phyloP scores from a whole-genome alignment of 2,329 filamentous ascomycete genomes.

The Colletotrichum sp. region DNA sequence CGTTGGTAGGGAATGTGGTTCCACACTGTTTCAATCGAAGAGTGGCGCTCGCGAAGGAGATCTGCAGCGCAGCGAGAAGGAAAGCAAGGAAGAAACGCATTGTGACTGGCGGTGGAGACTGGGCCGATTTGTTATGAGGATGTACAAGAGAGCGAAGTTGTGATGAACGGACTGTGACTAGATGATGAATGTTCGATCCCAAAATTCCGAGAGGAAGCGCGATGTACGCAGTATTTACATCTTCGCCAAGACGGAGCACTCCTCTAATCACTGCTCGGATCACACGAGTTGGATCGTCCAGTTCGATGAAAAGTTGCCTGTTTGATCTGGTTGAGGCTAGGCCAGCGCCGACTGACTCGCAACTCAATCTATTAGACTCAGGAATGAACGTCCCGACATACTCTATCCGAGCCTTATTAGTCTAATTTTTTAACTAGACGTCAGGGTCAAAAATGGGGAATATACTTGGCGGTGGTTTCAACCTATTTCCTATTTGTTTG shows the following conservation, averaged over 20 bases:
- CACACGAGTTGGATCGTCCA: not conserved
- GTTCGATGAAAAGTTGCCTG: not conserved
- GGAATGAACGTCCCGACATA: not conserved
- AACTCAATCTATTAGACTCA: not conserved
- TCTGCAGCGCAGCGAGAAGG: not conserved
- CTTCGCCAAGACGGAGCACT: not conserved
- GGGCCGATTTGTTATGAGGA: not conserved
- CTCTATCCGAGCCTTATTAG: not conserved
- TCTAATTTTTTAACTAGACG: not conserved
- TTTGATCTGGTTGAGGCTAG: not conserved
- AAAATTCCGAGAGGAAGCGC: not conserved
- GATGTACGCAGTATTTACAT: not conserved
- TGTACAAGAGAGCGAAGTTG: not conserved
- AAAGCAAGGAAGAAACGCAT: not conserved
- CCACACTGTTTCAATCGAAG: not conserved
- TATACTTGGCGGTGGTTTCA: not conserved
- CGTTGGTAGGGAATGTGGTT: not conserved
- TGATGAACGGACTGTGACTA: not conserved
- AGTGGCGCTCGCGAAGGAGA: not conserved
- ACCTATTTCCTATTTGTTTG: not conserved
- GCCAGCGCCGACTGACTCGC: not conserved
- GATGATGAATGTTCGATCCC: not conserved
- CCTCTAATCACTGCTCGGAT: not conserved
- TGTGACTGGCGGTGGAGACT: not conserved
- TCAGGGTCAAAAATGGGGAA: not conserved